A percentile compares a stretch with the other conserved stretches of the same genome.
Conservation (phyloP, 345 rosid genomes). For the Melastoma malabathricum region DNA sequence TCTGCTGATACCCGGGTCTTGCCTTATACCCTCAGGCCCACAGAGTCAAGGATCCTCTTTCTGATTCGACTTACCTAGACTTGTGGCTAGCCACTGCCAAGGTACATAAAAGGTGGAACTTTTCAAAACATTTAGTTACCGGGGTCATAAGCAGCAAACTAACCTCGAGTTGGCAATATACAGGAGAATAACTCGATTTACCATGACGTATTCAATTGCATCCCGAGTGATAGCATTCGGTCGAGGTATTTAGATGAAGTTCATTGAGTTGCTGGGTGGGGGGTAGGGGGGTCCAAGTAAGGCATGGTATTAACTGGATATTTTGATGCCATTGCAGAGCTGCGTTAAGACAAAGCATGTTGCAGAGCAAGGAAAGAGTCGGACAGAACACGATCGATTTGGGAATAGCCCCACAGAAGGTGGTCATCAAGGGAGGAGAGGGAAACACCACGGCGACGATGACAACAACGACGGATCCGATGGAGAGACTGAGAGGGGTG, state of each 20-base stretch:
- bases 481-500: constrained; percentile 36
- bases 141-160: not conserved
- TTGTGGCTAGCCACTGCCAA: constrained; percentile 67
- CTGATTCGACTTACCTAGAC: constrained; percentile 47
- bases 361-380: constrained; percentile 48
- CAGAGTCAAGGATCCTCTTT: constrained; percentile 54
- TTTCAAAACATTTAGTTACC: not conserved
- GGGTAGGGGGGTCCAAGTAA: too few relatives aligned
- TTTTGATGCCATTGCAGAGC: constrained; percentile 27
- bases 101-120: constrained; percentile 14
- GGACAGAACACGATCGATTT: constrained; percentile 70
- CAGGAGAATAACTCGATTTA: constrained; percentile 53
- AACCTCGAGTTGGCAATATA: not conserved
- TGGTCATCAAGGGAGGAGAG: constrained; percentile 20
- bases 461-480: constrained; percentile 34
- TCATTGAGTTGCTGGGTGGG: too few relatives aligned
- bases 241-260: too few relatives aligned
- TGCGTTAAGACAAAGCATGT: constrained; percentile 44
- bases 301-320: too few relatives aligned
- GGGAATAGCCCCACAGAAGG: constrained; percentile 59
- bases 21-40: constrained; percentile 25
- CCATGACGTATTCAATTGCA: constrained; percentile 68
- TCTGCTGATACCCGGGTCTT: not conserved
- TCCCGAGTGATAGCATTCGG: constrained; percentile 59
- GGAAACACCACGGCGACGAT: constrained; percentile 8